Evolutionary conservation across 345 rosid genomes (phyloP), one percentile per base, ranked within the genome.

Genomic region (Iberis pinnata): DNA sequence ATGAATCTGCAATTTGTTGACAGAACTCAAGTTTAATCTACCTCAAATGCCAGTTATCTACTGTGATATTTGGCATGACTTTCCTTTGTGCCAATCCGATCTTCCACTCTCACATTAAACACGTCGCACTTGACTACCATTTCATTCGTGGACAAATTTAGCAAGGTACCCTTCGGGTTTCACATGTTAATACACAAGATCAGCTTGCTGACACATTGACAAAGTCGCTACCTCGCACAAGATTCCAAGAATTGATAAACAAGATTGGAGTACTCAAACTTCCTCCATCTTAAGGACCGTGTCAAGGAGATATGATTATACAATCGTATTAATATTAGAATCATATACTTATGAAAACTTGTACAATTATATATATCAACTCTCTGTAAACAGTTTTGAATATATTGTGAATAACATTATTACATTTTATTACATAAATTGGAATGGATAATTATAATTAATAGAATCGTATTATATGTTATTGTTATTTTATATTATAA

Each of bases 191-290:
- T 0, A 6, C 49, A 0, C 6, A 12, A 3, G 31, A 45, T 7
- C 31, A 45, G 2, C 17, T 45, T 0, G 32, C 49, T 0, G 49
- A 45, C 7, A 17, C 32, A 1, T 4, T 45, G 0, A 45, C 49
- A 0, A 45, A 45, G 4, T 4, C 32, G 0, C 5, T 45, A 0
- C 0, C 49, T 1, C 32, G 49, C 0, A 4, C 17, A 0, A 4
- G 9, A 1, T 45, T 22, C 12, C 5, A 0, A 0, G 4, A 3
- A 0, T 5, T n/a, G 0, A 1, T 10, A 4, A 8, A 6, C 49
- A 20, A 25, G 32, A 45, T 20, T 20, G 31, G 49, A 2, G 31
- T 45, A 2, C 4, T 4, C 1, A 5, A 2, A 7, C 0, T 6
- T 7, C 31, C 49, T 13, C 32, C 49, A 45, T 45, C 32, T 45